Percentiles rank a stretch among this genome's conserved stretches.
These are phyloP conservation scores for Aspergillus taichungensis DNA, from an alignment of 495 filamentous ascomycete genomes.

Conservation along the genomic window DNA sequence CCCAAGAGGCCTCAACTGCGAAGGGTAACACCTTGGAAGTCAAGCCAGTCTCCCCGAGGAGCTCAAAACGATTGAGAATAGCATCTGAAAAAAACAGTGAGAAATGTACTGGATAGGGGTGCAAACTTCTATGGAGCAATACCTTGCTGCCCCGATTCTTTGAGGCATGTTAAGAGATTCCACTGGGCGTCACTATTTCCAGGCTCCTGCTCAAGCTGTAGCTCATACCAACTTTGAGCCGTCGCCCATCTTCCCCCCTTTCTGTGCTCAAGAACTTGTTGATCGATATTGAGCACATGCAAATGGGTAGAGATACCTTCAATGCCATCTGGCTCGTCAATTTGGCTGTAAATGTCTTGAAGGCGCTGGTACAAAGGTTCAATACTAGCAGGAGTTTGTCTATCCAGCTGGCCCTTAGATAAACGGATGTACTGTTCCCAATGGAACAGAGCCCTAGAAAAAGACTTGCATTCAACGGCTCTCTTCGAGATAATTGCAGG, in stretches of 20 bases:
- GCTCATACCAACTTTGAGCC: constrained; percentile 95
- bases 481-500: constrained; percentile 76
- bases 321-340: constrained; percentile 95
- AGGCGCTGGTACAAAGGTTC: constrained; percentile 63
- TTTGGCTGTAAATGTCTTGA: constrained; percentile 90
- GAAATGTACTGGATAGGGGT: constrained; percentile 2
- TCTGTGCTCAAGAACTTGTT: constrained; percentile 83
- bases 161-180: constrained; percentile 79
- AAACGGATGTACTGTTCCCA: constrained; percentile 86
- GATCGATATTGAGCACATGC: constrained; percentile 72
- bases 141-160: constrained; percentile 88
- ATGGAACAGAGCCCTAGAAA: constrained; percentile 82
- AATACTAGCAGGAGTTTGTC: constrained; percentile 30
- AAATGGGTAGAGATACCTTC: constrained; percentile 86
- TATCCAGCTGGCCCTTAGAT: constrained; percentile 29
- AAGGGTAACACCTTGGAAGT: constrained; percentile 61
- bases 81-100: constrained; percentile 50
- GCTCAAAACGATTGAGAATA: constrained; percentile 74
- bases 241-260: constrained; percentile 97
- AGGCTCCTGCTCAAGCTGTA: constrained; percentile 70
- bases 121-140: constrained; percentile 19
- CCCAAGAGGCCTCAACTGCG: constrained; percentile 85
- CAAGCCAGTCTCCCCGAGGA: constrained; percentile 48
- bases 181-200: constrained; percentile 67
- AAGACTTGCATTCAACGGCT: constrained; percentile 87